Base-by-base conservation (phyloP, 192 early-diverging fungal genomes). In the Backusella macrospora region DNA sequence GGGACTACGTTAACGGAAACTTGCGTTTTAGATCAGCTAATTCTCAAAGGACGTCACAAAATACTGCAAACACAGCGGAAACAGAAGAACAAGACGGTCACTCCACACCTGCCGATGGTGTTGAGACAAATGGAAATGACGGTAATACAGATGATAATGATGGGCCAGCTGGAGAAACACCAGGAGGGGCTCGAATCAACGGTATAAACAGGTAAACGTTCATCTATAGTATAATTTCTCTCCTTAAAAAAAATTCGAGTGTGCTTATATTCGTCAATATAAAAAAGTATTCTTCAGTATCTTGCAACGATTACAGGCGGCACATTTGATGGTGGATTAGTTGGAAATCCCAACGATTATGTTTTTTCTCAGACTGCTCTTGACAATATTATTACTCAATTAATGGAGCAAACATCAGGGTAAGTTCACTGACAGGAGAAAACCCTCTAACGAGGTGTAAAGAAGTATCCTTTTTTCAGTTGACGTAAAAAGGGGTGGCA, bases 321-420 rank as follows among this genome's bases (percentile, higher is more conserved):
- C 0, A 73, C 79, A 2, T 46, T 85, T 29, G 80, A 82, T 77
- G 82, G 78, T 10, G 73, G 82, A n/a, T 81, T 83, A 14, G 76
- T 82, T 4, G 88, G 86, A 42, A 81, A 91, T 62, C 84, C 89
- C 21, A 86, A 87, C 47, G 96, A 98, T 83, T 98, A 98, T 82
- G 96, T 86, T 6, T 92, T 93, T 82, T 92, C 92, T 38, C 90
- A 92, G 62, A 76, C 83, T 70, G 94, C 90, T 16, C 84, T 96
- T n/a, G 96, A 98, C 79, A 91, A 93, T 74, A 94, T 98, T 68
- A 93, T 98, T 49, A 88, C 94, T 6, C 93, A 92, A 71, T 80
- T 92, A 76, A 92, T 94, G 92, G 91, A 94, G 62, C 88, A 92
- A 70, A 83, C 84, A 74, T 75, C 75, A 64, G 84, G 83, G 87